phyloP scores from a whole-genome alignment of 371 early-diverging fungal genomes.

The Dichotomocladium elegans region DNA sequence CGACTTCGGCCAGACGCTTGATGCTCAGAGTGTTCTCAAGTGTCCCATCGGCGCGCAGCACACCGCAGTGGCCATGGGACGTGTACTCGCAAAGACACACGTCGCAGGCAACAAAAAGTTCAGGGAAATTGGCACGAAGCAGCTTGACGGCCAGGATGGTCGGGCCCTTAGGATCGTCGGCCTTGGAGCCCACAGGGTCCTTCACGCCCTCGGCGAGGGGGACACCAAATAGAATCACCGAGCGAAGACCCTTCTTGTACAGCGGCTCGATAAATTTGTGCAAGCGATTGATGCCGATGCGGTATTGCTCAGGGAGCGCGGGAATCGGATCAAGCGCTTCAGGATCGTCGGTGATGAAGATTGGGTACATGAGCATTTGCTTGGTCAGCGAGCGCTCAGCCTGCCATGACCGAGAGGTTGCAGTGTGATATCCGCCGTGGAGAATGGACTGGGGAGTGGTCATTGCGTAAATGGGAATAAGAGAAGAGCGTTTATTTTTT shows the following conservation, averaged over 20 bases:
- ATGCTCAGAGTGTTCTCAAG: slow-evolving; percentile 79
- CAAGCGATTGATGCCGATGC: slow-evolving; percentile 79
- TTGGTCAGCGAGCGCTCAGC: slow-evolving; percentile 63
- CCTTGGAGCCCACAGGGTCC: slow-evolving; percentile 76
- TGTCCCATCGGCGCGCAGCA: slow-evolving; percentile 76
- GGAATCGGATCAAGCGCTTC: slow-evolving; percentile 74
- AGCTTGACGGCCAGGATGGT: slow-evolving; percentile 81
- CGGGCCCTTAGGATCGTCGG: slow-evolving; percentile 86
- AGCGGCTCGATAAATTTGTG: slow-evolving; percentile 74
- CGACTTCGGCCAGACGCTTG: slow-evolving; percentile 80
- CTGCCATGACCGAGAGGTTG: slow-evolving; percentile 81
- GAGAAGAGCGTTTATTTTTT: no score
- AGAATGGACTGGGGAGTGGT: slow-evolving; percentile 58
- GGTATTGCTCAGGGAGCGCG: slow-evolving; percentile 86
- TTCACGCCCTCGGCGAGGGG: slow-evolving; percentile 67
- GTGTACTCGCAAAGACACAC: slow-evolving; percentile 98
- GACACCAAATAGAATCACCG: slow-evolving; percentile 95
- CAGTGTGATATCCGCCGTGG: slow-evolving; percentile 86
- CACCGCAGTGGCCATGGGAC: slow-evolving; percentile 93
- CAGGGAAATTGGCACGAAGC: slow-evolving; percentile 76
- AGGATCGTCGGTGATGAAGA: slow-evolving; percentile 85
- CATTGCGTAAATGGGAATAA: no score
- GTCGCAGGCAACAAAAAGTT: slow-evolving; percentile 87
- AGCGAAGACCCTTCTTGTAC: slow-evolving; percentile 81
- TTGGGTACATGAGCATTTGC: slow-evolving; percentile 84